These are phyloP conservation scores for Clarkia xantiana DNA, from an alignment of 345 rosid species.

Conservation along the genomic window DNA sequence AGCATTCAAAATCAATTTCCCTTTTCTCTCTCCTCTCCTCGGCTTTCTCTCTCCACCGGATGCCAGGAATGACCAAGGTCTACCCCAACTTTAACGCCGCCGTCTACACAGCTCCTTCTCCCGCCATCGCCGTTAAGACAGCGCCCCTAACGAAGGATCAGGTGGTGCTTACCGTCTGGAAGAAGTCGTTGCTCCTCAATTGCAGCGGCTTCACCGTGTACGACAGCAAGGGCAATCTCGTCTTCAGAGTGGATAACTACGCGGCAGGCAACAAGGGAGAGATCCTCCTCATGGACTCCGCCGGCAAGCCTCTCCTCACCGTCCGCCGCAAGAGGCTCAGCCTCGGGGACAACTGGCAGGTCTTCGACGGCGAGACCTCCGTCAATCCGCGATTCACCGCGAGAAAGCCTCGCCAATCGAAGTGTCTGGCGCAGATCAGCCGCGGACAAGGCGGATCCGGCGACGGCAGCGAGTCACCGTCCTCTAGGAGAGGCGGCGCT, in stretches of 20 bases:
- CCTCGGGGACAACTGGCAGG: constrained; percentile 61
- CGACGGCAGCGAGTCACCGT: constrained; percentile 2
- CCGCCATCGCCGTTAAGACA: constrained; percentile 2
- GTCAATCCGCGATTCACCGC: constrained; percentile 36
- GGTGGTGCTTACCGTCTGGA: constrained; percentile 70
- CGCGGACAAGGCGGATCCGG: neutral
- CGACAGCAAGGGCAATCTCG: constrained; percentile 57
- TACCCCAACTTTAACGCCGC: constrained; percentile 36
- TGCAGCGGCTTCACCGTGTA: constrained; percentile 92
- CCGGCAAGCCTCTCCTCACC: constrained; percentile 81
- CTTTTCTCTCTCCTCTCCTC: too few relatives aligned
- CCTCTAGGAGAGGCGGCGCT: constrained; percentile 3
- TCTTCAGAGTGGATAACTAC: constrained; percentile 81
- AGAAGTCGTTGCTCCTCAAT: constrained; percentile 79
- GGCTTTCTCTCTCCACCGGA: too few relatives aligned
- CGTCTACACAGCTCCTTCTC: neutral
- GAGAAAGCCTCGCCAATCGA: constrained; percentile 42
- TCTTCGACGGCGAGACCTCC: constrained; percentile 67
- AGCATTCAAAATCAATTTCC: neutral
- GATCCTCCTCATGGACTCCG: constrained; percentile 82
- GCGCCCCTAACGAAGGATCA: constrained; percentile 10
- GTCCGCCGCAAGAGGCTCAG: constrained; percentile 87
- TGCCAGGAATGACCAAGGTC: constrained; percentile 48
- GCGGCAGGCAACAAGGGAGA: constrained; percentile 36
- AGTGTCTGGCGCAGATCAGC: constrained; percentile 45